A percentile compares a stretch with the other conserved stretches of the same genome.
These are phyloP conservation scores for Kwoniella sp. DNA, from an alignment of 768 basidiomycete genomes.

Conservation along the genomic window DNA sequence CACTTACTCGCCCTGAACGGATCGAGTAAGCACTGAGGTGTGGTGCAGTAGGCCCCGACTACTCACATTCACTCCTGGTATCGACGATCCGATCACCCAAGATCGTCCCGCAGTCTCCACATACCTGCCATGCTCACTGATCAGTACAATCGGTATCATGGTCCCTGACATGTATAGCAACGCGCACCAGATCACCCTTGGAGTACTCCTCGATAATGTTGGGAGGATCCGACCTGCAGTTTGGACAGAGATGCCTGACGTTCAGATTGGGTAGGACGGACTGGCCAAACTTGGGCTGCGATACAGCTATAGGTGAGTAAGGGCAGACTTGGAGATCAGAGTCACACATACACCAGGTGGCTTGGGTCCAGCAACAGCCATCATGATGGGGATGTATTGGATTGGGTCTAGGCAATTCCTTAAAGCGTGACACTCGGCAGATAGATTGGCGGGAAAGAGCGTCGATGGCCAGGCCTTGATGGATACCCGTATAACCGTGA, in stretches of 20 bases:
- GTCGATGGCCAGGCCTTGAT: too few species aligned
- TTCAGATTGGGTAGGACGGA: constrained; percentile 45
- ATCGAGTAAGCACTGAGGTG: neutral
- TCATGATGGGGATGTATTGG: too few species aligned
- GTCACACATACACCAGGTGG: constrained; percentile 24
- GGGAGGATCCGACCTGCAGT: constrained; percentile 88
- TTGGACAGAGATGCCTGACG: constrained; percentile 70
- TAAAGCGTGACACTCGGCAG: too few species aligned
- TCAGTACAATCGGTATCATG: neutral
- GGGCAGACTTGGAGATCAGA: neutral
- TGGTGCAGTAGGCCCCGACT: too few species aligned
- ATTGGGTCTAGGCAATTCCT: too few species aligned
- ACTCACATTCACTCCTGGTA: constrained; percentile 85
- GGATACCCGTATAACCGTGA: too few species aligned
- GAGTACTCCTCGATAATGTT: constrained; percentile 97
- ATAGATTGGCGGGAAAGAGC: too few species aligned
- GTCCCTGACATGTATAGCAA: neutral
- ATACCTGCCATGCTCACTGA: constrained; percentile 33
- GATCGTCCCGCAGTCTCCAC: constrained; percentile 62
- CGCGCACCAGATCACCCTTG: constrained; percentile 91
- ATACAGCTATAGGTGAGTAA: neutral
- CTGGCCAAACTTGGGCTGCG: constrained; percentile 41
- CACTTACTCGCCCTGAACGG: constrained; percentile 35
- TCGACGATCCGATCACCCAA: constrained; percentile 95
- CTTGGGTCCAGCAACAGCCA: constrained; percentile 30